phyloP scores from a whole-genome alignment of 805 yeast species.

The Ogataea naganishii region DNA sequence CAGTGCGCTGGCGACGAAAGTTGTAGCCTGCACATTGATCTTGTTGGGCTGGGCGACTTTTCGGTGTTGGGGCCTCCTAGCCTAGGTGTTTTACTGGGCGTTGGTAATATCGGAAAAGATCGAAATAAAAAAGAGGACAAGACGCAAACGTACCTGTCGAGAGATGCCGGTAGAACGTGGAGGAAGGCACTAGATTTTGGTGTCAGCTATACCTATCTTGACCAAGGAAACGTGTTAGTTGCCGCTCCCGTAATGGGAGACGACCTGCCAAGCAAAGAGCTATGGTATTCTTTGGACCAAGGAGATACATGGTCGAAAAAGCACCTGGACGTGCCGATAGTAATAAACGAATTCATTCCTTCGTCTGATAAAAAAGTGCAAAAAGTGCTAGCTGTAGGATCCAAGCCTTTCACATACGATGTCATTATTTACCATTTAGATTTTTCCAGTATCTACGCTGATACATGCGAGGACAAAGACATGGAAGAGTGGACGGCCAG shows the following conservation, averaged over 20 bases:
- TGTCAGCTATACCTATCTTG: slow-evolving; percentile 55
- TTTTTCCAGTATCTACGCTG: slow-evolving; percentile 45
- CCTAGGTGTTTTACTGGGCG: slow-evolving; percentile 49
- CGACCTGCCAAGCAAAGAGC: slow-evolving; percentile 30
- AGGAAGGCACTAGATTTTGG: slow-evolving; percentile 42
- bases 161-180: slow-evolving; percentile 80
- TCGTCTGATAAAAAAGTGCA: too few relatives aligned
- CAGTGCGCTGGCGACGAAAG: slow-evolving; percentile 33
- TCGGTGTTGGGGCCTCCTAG: slow-evolving; percentile 48
- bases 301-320: slow-evolving; percentile 56
- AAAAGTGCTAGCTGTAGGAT: too few relatives aligned
- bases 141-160: slow-evolving; percentile 47
- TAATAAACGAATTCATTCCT: too few relatives aligned
- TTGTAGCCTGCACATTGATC: slow-evolving; percentile 40
- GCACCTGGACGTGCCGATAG: slow-evolving; percentile 37
- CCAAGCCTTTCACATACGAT: too few relatives aligned
- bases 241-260: slow-evolving; percentile 36
- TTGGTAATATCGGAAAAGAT: slow-evolving; percentile 73
- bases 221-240: slow-evolving; percentile 65
- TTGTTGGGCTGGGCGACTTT: slow-evolving; percentile 32
- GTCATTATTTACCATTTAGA: slow-evolving; percentile 35
- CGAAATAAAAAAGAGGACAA: slow-evolving; percentile 23
- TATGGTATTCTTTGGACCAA: slow-evolving; percentile 58
- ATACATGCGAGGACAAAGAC: slow-evolving; percentile 39
- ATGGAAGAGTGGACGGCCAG: slow-evolving; percentile 60